Conservation (phyloP, 75 land plant species). For the Ceratopteris richardii region DNA sequence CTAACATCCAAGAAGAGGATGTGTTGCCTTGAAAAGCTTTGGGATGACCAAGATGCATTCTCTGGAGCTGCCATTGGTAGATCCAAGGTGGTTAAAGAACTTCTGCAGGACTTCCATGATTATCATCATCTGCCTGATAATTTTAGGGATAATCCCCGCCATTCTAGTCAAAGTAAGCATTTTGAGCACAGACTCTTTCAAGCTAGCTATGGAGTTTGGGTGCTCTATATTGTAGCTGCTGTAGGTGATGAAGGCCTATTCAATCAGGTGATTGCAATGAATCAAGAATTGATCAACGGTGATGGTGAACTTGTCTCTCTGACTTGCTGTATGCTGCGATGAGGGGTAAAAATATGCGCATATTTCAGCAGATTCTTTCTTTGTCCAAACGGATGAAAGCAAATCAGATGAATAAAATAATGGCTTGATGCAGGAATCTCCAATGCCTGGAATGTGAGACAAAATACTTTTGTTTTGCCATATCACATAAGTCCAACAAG, state of each 20-base stretch:
- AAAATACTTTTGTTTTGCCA: too few species aligned
- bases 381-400: constrained; percentile 23
- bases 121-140: constrained; percentile 9
- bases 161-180: too few species aligned
- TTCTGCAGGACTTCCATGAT: constrained; percentile 39
- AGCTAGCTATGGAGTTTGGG: constrained; percentile 42
- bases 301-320: constrained; percentile 65
- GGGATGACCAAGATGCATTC: constrained; percentile 60
- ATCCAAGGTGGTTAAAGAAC: constrained; percentile 35
- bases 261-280: constrained; percentile 25
- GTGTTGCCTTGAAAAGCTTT: constrained; percentile 53
- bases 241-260: constrained; percentile 54
- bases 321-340: constrained; percentile 78
- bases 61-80: constrained; percentile 46
- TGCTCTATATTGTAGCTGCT: constrained; percentile 60
- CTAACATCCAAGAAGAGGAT: constrained; percentile 59
- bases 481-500: too few species aligned
- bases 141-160: constrained; percentile 23
- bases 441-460: too few species aligned
- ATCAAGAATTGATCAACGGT: constrained; percentile 49
- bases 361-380: constrained; percentile 43
- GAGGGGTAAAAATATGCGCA: constrained; percentile 41
- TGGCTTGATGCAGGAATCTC: too few species aligned
- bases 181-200: background rate
- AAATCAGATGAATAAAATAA: too few species aligned